Conservation (phyloP, 176 grass and related monocot genomes). For the Lolium multiflorum region DNA sequence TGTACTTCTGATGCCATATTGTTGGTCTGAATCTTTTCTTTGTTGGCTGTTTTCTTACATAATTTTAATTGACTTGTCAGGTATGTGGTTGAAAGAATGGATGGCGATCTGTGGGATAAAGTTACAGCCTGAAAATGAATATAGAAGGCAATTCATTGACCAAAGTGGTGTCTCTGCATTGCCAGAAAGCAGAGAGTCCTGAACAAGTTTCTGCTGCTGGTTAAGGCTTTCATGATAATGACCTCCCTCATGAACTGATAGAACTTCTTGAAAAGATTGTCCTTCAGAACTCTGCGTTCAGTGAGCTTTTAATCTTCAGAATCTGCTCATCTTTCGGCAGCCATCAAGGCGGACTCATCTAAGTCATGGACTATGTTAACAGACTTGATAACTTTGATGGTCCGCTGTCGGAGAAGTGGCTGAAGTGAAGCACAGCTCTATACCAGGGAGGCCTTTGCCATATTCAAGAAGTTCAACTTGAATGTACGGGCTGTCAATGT, state of each 20-base stretch:
- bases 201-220: constrained; percentile 98
- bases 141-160: constrained; percentile 95
- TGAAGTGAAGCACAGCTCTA: constrained; percentile 85
- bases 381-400: constrained; percentile 99
- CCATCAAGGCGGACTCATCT: constrained; percentile 93
- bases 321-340: constrained; percentile 91
- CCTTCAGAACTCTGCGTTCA: constrained; percentile 96
- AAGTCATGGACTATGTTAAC: constrained; percentile 96
- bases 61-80: constrained; percentile 60
- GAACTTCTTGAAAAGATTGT: constrained; percentile 99
- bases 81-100: constrained; percentile 98
- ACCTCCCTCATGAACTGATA: constrained; percentile 95
- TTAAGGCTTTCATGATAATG: constrained; percentile 99
- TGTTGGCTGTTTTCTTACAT: constrained; percentile 8
- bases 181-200: constrained; percentile 95
- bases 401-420: constrained; percentile 96
- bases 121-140: constrained; percentile 97
- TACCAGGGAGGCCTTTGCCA: constrained; percentile 95
- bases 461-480: constrained; percentile 98
- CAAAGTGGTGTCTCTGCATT: constrained; percentile 96
- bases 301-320: constrained; percentile 95
- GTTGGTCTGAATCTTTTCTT: not conserved
- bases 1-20: constrained; percentile 5
- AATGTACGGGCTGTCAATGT: constrained; percentile 97
- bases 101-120: constrained; percentile 92